Evolutionary conservation across 202 grass and related monocot species (phyloP), one percentile per base, ranked within the genome.

Genomic region (Zoysia matrella): DNA sequence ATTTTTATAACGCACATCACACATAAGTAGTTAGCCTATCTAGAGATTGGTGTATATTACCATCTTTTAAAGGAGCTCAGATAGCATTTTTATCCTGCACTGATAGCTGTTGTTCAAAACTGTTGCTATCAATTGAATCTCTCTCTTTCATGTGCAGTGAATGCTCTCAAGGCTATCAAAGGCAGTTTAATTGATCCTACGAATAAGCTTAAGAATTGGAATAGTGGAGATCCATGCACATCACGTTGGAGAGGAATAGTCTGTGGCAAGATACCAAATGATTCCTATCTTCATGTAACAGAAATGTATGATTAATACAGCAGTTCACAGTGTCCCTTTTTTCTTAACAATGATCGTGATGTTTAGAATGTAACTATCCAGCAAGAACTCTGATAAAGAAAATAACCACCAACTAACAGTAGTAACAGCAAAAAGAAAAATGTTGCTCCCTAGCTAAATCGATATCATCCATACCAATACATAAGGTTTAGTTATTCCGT

Each of bases 211-310:
- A 82, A 60, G 69, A 92, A 79, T 81, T 99, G 96, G 93, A 80
- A 80, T 7, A 70, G 60, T 63, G 91, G 96, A 81, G 96, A 99
- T 90, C 96, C 96, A 63, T 99, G 96, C 68, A 84, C 60, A 79
- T 90, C 96, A 73, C 56, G 78, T 53, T 99, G 96, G 96, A 89
- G 48, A 79, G 93, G 96, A 75, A 76, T 99, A 74, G 18, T 8
- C 11, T 99, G 96, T 85, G 6, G 47, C 47, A 75, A 57, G 60
- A 80, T 76, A 85, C 60, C 74, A 75, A 78, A 58, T n/a, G 78
- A 87, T 50, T n/a, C 54, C 9, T 90, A 73, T 78, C 89, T 96
- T 74, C 93, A 99, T 90, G 83, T 99, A 83, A 64, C 9, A 47
- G 78, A 90, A 82, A 84, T 99, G 96, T 99, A 99, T 81, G 91